phyloP scores from a whole-genome alignment of 345 rosid genomes.

The Citrus cavaleriei region DNA sequence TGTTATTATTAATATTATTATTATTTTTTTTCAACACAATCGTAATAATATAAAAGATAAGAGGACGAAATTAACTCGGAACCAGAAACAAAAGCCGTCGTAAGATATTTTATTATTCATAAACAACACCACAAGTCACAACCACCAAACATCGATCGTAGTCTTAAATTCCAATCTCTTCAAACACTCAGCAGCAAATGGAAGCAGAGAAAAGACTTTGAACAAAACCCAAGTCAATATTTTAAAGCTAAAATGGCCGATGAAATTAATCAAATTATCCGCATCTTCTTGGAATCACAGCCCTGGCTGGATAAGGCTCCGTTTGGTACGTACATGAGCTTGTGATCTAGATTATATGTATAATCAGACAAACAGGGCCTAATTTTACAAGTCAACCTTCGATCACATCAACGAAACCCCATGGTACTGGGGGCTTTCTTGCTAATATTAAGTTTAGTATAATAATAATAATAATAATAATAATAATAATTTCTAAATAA shows the following conservation, averaged over 20 bases:
- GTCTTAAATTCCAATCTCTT: neutral
- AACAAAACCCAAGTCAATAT: neutral
- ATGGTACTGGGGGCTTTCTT: neutral
- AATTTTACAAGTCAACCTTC: neutral
- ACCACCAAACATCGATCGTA: neutral
- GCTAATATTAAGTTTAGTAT: neutral
- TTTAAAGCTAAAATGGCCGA: neutral
- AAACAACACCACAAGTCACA: neutral
- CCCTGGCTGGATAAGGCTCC: neutral
- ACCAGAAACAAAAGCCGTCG: neutral
- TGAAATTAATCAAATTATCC: neutral
- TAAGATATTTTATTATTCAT: neutral
- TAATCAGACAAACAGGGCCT: neutral
- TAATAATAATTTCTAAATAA: no score
- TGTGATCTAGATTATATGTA: no score
- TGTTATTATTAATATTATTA: no score
- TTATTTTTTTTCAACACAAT: no score
- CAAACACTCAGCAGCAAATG: neutral
- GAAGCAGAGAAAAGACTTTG: neutral
- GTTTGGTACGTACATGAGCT: no score
- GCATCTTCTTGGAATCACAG: constrained; percentile 12
- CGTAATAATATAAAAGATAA: no score
- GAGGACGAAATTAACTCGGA: neutral
- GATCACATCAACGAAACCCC: neutral
- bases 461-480: no score